Conservation (phyloP, 202 grass and related monocot species). For the Thinopyrum obtusiflorum region DNA sequence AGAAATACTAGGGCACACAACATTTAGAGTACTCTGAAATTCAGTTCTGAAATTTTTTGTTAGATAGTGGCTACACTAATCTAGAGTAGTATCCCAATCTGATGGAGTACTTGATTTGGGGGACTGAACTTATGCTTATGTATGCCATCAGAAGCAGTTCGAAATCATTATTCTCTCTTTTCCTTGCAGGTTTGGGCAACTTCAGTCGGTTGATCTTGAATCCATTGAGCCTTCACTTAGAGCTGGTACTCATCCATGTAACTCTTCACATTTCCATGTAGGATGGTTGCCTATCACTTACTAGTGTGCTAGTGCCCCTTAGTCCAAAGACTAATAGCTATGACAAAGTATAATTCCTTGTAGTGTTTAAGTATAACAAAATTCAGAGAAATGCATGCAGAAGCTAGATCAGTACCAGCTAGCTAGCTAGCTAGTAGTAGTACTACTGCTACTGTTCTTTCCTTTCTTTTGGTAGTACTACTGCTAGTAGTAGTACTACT, state of each 20-base stretch:
- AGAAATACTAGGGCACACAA: no score
- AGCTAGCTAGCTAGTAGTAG: no score
- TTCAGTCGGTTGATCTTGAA: slow-evolving; percentile 70
- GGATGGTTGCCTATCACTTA: slow-evolving; percentile 21
- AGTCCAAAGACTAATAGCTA: background rate
- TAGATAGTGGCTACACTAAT: no score
- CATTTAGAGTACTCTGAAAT: no score
- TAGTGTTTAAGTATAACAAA: background rate
- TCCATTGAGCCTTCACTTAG: slow-evolving; percentile 82
- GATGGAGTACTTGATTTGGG: background rate
- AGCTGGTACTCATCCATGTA: slow-evolving; percentile 57
- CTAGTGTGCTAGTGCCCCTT: background rate
- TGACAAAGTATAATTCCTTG: background rate
- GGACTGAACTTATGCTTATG: background rate
- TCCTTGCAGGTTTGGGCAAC: slow-evolving; percentile 74
- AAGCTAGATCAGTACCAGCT: no score
- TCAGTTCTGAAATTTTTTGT: no score
- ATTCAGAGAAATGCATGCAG: background rate
- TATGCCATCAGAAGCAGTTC: background rate
- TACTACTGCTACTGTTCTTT: no score
- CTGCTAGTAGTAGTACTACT: no score
- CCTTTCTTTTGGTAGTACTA: no score
- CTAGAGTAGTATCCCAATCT: no score
- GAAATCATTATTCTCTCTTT: background rate
- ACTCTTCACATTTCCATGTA: slow-evolving; percentile 18